phyloP scores from a whole-genome alignment of 352 stramenopile species.

The Globisporangium nagaii region DNA sequence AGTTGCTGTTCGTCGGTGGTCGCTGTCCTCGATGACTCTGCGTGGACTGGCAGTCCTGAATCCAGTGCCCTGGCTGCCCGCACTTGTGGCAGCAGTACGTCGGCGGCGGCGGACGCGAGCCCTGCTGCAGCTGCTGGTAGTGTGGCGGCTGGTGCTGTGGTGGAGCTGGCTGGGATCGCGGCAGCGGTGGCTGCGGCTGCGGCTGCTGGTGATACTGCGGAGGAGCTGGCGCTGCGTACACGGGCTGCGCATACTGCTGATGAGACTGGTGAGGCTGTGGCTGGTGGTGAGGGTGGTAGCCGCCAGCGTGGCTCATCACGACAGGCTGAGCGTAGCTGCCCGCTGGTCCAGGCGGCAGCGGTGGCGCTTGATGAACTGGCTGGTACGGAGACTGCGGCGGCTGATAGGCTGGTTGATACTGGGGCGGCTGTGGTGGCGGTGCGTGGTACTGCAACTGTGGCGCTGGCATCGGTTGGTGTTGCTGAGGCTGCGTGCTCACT shows the following conservation, averaged over 20 bases:
- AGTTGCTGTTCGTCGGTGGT: conserved; percentile 1
- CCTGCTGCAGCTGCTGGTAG: conserved; percentile 16
- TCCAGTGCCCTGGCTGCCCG: conserved; percentile 71
- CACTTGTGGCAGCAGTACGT: conserved; percentile 81
- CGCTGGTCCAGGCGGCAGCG: conserved; percentile 1
- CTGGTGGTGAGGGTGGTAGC: conserved; percentile 9
- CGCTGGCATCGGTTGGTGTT: not conserved
- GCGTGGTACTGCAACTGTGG: conserved; percentile 6
- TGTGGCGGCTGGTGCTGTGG: conserved; percentile 17
- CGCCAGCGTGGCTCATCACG: too few species aligned
- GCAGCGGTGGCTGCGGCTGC: not conserved
- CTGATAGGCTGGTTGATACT: not conserved
- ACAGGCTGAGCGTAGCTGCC: not conserved
- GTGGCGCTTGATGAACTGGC: not conserved
- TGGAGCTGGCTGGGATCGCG: conserved; percentile 20
- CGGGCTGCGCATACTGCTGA: not conserved
- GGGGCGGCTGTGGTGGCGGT: too few species aligned
- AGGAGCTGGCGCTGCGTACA: conserved; percentile 1
- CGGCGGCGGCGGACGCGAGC: conserved; percentile 28
- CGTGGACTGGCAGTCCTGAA: conserved; percentile 56
- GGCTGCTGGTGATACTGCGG: conserved; percentile 6
- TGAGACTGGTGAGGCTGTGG: conserved; percentile 10
- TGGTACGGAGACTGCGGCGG: conserved; percentile 9
- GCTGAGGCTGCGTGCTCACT: conserved; percentile 4
- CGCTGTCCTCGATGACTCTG: conserved; percentile 11